phyloP scores from a whole-genome alignment of 2,329 filamentous ascomycete species.

The Diaporthe citriasiana region DNA sequence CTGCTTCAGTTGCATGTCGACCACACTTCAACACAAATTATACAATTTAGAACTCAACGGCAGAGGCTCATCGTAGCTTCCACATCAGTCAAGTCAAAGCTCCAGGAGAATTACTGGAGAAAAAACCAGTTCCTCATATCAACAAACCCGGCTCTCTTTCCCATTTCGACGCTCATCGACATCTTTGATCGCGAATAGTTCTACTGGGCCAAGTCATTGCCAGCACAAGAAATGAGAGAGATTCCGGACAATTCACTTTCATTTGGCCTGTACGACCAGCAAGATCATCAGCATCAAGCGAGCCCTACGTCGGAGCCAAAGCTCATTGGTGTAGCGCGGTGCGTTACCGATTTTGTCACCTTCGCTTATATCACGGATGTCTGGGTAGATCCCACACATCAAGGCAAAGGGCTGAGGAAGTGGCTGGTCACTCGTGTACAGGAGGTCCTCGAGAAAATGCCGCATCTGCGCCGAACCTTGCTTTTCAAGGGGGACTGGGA shows the following conservation, averaged over 20 bases:
- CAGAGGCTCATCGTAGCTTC: neutral
- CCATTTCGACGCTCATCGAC: neutral
- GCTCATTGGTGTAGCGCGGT: neutral
- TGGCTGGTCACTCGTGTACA: neutral
- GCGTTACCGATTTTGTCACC: neutral
- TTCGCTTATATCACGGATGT: neutral
- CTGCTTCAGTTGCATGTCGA: neutral
- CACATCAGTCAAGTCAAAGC: neutral
- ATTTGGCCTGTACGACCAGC: neutral
- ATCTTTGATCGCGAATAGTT: neutral
- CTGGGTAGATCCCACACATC: neutral
- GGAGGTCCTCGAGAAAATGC: neutral
- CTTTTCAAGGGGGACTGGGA: neutral
- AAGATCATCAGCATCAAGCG: neutral
- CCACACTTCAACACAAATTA: neutral
- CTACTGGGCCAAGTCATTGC: slow-evolving; percentile 5
- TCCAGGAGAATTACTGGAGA: neutral
- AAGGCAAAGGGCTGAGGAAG: neutral
- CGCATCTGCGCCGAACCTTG: neutral
- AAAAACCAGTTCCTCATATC: slow-evolving; percentile 2
- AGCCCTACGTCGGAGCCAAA: accelerated
- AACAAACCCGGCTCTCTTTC: neutral
- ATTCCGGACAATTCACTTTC: neutral
- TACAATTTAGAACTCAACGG: neutral
- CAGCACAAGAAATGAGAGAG: neutral